Conservation (phyloP, 108 stramenopile genomes). For the Chaetoceros muelleri region DNA sequence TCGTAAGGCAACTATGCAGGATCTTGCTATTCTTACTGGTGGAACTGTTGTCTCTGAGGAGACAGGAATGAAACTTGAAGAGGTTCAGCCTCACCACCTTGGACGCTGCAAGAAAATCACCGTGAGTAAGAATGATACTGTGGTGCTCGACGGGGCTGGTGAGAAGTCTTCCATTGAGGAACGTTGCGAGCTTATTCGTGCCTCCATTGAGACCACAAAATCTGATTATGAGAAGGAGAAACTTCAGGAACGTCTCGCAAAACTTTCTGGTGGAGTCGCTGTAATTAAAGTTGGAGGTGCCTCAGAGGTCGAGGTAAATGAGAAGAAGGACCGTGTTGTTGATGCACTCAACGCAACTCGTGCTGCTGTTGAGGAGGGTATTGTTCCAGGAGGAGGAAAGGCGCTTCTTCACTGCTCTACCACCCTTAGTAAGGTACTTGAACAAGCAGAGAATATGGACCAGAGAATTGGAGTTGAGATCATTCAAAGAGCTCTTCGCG, state of each 20-base stretch:
- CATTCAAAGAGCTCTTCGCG: conserved; percentile 89
- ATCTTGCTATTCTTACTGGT: conserved; percentile 96
- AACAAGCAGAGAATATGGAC: conserved; percentile 92
- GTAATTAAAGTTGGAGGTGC: conserved; percentile 99
- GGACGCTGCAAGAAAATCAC: conserved; percentile 90
- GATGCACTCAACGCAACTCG: conserved; percentile 99
- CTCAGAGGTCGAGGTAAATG: conserved; percentile 96
- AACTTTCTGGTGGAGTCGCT: conserved; percentile 96
- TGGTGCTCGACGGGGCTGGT: conserved; percentile 92
- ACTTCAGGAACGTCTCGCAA: conserved; percentile 99
- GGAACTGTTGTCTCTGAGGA: conserved; percentile 98
- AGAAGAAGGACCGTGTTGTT: conserved; percentile 99
- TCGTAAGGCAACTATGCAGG: conserved; percentile 99
- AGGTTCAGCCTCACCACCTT: conserved; percentile 80
- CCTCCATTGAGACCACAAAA: conserved; percentile 91
- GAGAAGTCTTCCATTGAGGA: conserved; percentile 84
- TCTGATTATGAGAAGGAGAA: conserved; percentile 99
- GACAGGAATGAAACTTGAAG: conserved; percentile 96
- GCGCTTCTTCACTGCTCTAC: conserved; percentile 97
- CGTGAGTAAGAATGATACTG: conserved; percentile 97
- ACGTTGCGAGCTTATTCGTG: conserved; percentile 90
- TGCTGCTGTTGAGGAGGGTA: conserved; percentile 98
- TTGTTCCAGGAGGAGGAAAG: conserved; percentile 98
- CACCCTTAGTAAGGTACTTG: conserved; percentile 65
- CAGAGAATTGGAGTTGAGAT: conserved; percentile 97